Conservation (phyloP, 2,329 filamentous ascomycete species). For the Trichoderma pleuroti region DNA sequence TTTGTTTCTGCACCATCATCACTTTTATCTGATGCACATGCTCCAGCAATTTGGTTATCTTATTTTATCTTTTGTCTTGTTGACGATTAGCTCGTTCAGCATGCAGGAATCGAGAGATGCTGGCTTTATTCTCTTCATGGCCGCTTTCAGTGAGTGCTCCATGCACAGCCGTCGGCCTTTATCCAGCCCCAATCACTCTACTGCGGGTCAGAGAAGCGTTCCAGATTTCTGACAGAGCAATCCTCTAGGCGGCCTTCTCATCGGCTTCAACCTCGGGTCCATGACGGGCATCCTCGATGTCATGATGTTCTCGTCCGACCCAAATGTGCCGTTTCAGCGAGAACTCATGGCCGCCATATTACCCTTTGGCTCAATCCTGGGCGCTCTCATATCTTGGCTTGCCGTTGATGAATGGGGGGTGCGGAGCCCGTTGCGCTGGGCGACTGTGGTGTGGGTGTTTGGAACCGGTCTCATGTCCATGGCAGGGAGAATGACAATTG, state of each 20-base stretch:
- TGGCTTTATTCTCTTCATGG: not conserved
- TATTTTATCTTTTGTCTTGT: not conserved
- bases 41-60: not conserved
- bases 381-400: slow-evolving; percentile 48
- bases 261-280: slow-evolving; percentile 75
- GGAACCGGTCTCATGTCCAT: slow-evolving; percentile 56
- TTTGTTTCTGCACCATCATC: not conserved
- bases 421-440: slow-evolving; percentile 48
- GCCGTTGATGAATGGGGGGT: slow-evolving; percentile 47
- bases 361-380: slow-evolving; percentile 68
- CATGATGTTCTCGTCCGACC: slow-evolving; percentile 64
- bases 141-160: not conserved
- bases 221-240: not conserved
- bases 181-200: not conserved
- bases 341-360: slow-evolving; percentile 71
- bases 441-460: slow-evolving; percentile 50
- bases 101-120: not conserved
- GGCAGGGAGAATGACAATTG: slow-evolving; percentile 64
- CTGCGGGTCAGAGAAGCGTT: not conserved
- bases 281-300: slow-evolving; percentile 69
- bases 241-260: slow-evolving; percentile 60
- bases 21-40: not conserved
- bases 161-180: not conserved
- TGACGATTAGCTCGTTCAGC: not conserved
- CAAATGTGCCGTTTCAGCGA: slow-evolving; percentile 52